Evolutionary conservation across 228 moss, liverwort and hornwort species (phyloP), one percentile per base, ranked within the genome.

Genomic region (Sphagnum fallax): DNA sequence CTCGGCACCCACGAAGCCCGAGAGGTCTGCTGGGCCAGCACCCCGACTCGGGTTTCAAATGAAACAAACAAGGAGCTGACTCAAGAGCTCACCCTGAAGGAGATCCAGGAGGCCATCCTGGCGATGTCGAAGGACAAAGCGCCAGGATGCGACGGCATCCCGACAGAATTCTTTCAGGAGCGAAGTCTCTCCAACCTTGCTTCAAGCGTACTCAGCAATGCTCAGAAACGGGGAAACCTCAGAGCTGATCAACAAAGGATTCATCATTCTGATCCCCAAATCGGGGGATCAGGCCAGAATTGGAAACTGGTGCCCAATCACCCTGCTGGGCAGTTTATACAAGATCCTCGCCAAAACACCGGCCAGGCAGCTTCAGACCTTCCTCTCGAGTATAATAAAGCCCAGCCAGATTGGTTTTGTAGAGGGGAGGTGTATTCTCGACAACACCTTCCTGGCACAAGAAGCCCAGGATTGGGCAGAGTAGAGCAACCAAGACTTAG

Each of bases 381-480:
- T 49, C 62, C 70, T 71, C 5, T 4, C 10, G 8, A 14, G 1
- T 5, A 63, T 51, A 64, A 65, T 71, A 1, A 9, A 48, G 2
- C 10, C 13, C 16, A 15, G 6, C 0, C 6, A 71, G 5, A 64
- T 52, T 2, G 51, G 63, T 4, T 65, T 71, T 49, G 52, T 52
- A 9, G 0, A 11, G 8, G 10, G 7, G 4, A 6, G 71, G 2
- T 16, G 49, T 10, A 71, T 71, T 7, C 49, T 64, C 2, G 64
- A 71, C 52, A 71, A 71, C 9, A 52, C 64, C 0, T 47, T 71
- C 8, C 47, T 63, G 52, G 53, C n/a, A 5, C n/a, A 47, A 4
- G 64, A 71, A 64, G 63, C 70, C 6, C 51, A 60, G 71, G 4
- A 47, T 4, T 64, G 64, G 64, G 64, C 51, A 4, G 14, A 5